A percentile compares a stretch with the other conserved stretches of the same genome.
These are phyloP conservation scores for Ramaria sp. DNA, from an alignment of 768 basidiomycete species.

Conservation along the genomic window DNA sequence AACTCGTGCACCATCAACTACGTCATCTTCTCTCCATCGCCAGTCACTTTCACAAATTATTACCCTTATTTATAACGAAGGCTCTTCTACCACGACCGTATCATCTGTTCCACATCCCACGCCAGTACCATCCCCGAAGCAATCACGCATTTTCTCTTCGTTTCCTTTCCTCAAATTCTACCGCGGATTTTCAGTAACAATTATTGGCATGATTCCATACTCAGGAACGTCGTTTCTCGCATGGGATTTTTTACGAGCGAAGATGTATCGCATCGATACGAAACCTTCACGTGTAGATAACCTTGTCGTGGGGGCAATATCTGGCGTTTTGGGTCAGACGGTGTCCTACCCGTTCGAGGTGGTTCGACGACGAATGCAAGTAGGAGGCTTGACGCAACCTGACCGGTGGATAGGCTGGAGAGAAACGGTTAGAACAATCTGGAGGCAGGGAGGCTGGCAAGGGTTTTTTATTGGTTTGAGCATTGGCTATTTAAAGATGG, in stretches of 20 bases:
- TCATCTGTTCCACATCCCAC: conserved; percentile 13
- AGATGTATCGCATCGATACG: conserved; percentile 12
- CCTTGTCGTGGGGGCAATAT: conserved; percentile 73
- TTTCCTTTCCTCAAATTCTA: conserved; percentile 86
- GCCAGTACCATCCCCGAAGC: conserved; percentile 13
- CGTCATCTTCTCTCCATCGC: conserved; percentile 10
- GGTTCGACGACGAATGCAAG: conserved; percentile 86
- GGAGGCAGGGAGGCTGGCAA: conserved; percentile 58
- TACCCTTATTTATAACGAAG: conserved; percentile 12
- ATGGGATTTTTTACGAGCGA: conserved; percentile 70
- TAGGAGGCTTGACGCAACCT: conserved; percentile 73
- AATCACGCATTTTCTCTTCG: conserved; percentile 35
- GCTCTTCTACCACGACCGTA: background rate
- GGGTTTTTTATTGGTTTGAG: conserved; percentile 89
- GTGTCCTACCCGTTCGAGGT: conserved; percentile 94
- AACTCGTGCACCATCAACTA: conserved; percentile 32
- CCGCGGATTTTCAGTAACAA: conserved; percentile 90
- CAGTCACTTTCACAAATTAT: conserved; percentile 15
- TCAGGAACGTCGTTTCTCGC: conserved; percentile 91
- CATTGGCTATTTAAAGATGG: conserved; percentile 88
- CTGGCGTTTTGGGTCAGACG: conserved; percentile 81
- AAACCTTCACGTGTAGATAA: conserved; percentile 44
- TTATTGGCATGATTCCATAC: conserved; percentile 90
- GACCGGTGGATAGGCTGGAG: conserved; percentile 70
- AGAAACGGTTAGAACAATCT: conserved; percentile 66